phyloP scores from a whole-genome alignment of 1,139 yeast genomes.

The Saccharomyces pastorianus region DNA sequence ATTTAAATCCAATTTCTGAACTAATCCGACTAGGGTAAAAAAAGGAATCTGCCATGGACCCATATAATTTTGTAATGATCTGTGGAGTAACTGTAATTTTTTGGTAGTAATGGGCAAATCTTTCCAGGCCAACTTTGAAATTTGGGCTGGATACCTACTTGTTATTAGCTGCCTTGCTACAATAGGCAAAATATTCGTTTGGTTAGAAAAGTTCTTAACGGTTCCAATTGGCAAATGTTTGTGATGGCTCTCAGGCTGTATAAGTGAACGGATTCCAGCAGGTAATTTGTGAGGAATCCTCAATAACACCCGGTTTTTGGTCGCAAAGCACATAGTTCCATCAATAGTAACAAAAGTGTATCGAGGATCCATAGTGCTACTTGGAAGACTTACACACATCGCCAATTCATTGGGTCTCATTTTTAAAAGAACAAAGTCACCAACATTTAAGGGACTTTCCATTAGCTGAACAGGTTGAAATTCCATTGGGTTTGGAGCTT shows the following conservation, averaged over 20 bases:
- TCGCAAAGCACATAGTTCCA: constrained; percentile 49
- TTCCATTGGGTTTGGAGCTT: background rate
- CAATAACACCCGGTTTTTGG: constrained; percentile 39
- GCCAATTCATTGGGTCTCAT: constrained; percentile 34
- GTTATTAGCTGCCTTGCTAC: constrained; percentile 27
- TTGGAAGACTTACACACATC: constrained; percentile 40
- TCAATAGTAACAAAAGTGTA: constrained; percentile 49
- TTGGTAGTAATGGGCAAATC: constrained; percentile 32
- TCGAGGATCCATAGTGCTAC: constrained; percentile 36
- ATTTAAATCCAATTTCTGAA: constrained; percentile 25
- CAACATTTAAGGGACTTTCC: constrained; percentile 32
- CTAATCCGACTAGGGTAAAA: constrained; percentile 40
- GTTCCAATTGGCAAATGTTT: constrained; percentile 26
- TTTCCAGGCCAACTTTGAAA: constrained; percentile 32
- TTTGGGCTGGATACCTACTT: constrained; percentile 19
- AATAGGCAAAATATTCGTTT: constrained; percentile 21
- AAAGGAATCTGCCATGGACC: constrained; percentile 46
- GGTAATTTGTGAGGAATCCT: constrained; percentile 41
- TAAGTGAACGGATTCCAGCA: constrained; percentile 11
- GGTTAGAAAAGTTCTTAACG: constrained; percentile 23
- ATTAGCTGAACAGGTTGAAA: constrained; percentile 11
- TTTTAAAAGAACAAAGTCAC: constrained; percentile 40
- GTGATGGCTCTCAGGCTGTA: constrained; percentile 28
- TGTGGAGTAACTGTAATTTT: constrained; percentile 48
- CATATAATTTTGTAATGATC: constrained; percentile 41